Base-by-base conservation (phyloP, 441 rosid genomes). In the Rhodomyrtus psidioides region DNA sequence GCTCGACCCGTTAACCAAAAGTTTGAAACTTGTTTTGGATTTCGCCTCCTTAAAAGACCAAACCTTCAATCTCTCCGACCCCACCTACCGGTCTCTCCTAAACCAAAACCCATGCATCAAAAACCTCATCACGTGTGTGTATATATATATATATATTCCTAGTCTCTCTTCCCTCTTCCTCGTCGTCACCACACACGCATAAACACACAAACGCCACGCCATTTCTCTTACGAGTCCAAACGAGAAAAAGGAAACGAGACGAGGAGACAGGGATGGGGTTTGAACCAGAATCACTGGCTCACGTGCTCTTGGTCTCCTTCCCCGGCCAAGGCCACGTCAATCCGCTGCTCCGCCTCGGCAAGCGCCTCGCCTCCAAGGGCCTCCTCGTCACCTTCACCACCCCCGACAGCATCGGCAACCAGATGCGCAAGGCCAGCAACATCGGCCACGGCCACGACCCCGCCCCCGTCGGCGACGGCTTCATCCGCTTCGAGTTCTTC, bases 311-410 rank as follows among this genome's bases (percentile, higher is more conserved):
- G 4, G 92, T 96, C 34, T 93, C 98, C 3, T 94, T 93, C 89
- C 94, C 95, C 1, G 96, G 91, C 21, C 98, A 95, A 87, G 98
- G 98, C 75, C 97, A 95, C 81, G 93, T 95, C 4, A 96, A 93
- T 87, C 96, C 98, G 23, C 91, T 95, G 39, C 95, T 96, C 15
- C 88, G 98, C 76, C 97, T 96, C 5, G 98, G 97, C 79, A 93
- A 92, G 89, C 93, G 91, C 81, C 91, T 96, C 39, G 97, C 97
- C 39, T 93, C 97, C 28, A 93, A 89, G 86, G 98, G 98, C 55
- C 85, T 95, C 85, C 94, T 95, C 74, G 92, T 95, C 55, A 93
- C 98, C 82, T 92, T 96, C 85, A 89, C 94, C 81, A 86, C 95
- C 4, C 83, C 93, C 1, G 92, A 94, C 49, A 34, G 82, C 89